Conservation (phyloP, 179 eudicot genomes). For the Gypsophila paniculata region DNA sequence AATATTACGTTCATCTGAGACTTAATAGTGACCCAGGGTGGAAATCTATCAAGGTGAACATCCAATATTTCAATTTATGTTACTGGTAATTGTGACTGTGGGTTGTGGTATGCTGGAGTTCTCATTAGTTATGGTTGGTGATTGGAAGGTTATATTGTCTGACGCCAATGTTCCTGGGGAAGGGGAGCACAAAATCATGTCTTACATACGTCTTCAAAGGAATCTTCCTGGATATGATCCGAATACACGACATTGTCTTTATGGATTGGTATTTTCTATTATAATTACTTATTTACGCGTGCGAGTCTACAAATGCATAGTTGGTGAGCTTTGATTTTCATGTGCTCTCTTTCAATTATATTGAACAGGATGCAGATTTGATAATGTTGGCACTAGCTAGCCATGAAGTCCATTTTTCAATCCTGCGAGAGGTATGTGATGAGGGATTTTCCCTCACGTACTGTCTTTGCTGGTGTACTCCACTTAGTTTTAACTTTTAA, state of each 20-base stretch:
- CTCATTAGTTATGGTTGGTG: conserved; percentile 3
- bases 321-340: neutral
- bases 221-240: conserved; percentile 90
- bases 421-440: conserved; percentile 76
- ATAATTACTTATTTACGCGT: neutral
- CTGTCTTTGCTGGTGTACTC: neutral
- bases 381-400: conserved; percentile 94
- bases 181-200: conserved; percentile 97
- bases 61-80: neutral
- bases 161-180: conserved; percentile 99
- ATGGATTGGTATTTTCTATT: conserved; percentile 67
- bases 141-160: conserved; percentile 75
- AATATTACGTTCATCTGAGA: conserved; percentile 77
- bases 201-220: conserved; percentile 85
- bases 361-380: conserved; percentile 80
- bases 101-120: conserved; percentile 2
- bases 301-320: neutral
- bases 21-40: conserved; percentile 89
- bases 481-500: conserved; percentile 54
- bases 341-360: neutral
- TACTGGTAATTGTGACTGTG: neutral
- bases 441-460: neutral
- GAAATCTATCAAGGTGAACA: conserved; percentile 73
- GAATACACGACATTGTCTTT: conserved; percentile 89
- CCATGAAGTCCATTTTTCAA: conserved; percentile 93